phyloP scores from a whole-genome alignment of 2,329 filamentous ascomycete species.

The Diaporthe eres region DNA sequence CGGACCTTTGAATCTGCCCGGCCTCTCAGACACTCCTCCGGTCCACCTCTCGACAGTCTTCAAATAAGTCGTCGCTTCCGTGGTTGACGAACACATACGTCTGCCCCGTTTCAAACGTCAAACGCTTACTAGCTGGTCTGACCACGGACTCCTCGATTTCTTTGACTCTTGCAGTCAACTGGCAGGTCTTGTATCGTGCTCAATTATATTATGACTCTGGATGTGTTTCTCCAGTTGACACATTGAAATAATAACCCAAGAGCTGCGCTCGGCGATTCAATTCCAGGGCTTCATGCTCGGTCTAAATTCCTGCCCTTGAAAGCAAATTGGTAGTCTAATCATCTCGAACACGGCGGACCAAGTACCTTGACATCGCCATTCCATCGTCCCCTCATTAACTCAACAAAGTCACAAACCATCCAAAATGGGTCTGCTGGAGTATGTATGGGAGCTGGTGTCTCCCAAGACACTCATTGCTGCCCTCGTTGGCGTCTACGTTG shows the following conservation, averaged over 20 bases:
- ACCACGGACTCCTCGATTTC: neutral
- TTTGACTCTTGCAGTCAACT: neutral
- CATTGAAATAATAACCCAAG: neutral
- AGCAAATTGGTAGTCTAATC: neutral
- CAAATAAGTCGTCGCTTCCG: neutral
- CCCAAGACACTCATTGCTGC: conserved; percentile 55
- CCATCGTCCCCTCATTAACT: neutral
- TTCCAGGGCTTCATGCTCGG: neutral
- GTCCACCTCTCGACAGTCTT: conserved; percentile 15
- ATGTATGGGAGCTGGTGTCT: conserved; percentile 60
- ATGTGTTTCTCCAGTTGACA: neutral
- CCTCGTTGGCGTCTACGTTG: conserved; percentile 53
- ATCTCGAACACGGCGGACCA: neutral
- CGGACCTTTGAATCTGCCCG: conserved; percentile 27
- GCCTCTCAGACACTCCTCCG: neutral
- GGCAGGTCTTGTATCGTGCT: neutral
- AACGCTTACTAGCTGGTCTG: neutral
- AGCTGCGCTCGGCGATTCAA: neutral
- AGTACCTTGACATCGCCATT: neutral
- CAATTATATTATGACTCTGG: neutral
- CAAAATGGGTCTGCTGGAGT: conserved; percentile 66
- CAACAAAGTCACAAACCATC: neutral
- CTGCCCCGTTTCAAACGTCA: neutral
- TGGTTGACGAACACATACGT: neutral
- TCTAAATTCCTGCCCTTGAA: neutral